Base-by-base conservation (phyloP, 176 grass and related monocot genomes). In the Musa troglodytarum region DNA sequence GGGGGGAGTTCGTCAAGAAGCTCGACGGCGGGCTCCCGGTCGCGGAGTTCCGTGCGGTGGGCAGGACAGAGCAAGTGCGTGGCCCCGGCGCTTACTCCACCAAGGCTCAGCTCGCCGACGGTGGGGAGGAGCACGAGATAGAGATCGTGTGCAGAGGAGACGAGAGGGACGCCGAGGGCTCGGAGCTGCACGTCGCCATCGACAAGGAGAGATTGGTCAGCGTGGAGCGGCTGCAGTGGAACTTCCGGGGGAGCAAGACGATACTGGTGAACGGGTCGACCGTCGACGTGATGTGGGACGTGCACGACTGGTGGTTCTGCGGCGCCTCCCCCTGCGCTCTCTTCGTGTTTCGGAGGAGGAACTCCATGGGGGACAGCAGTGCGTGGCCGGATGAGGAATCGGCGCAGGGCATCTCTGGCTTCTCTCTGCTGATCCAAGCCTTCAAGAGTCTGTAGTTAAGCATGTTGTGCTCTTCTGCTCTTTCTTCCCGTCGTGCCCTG, bases 51-150 rank as follows among this genome's bases (percentile, higher is more conserved):
- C 72, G 78, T 66, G 23, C 83, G 74, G 49, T 86, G 57, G 84
- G 83, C 59, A 79, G 90, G 1, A 72, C 83, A 78, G 95, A 99
- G 88, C 84, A 89, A n/a, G 85, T 86, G 58, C 86, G 83, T 11
- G 88, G 95, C 10, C 75, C 77, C 29, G 78, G 82, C 1, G 28
- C 77, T 70, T 92, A 89, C 79, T 72, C 74, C 49, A 92, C 90
- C 0, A 82, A 1, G 2, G 81, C 90, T 1, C 75, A 76, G 19
- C 89, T 99, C 82, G 9, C 23, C 63, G 90, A 89, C 34, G 75
- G 75, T 34, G 95, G 95, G 11, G 84, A 53, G 26, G 88, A 94
- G 78, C 95, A 99, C 77, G 86, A 99, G 21, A 87, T 99, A 72
- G 50, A 61, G 58, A 86, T 99, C 65, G 58, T 76, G 71, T 79